Evolutionary conservation across 768 basidiomycete species (phyloP).

Genomic region (Boletales sp.): DNA sequence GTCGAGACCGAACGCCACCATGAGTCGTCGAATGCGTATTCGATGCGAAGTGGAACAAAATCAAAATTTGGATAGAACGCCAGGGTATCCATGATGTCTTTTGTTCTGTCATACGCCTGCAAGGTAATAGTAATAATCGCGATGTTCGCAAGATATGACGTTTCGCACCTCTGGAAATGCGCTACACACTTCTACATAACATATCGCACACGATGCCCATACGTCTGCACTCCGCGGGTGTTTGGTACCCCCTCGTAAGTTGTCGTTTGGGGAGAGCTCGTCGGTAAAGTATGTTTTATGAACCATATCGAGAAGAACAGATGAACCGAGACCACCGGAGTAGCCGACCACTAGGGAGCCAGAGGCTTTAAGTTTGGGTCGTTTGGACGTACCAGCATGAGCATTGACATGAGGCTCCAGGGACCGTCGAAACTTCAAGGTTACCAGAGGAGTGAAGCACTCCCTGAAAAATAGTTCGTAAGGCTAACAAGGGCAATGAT

Average conservation of each 20-base stretch:
- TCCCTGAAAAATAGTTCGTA: conserved; percentile 34
- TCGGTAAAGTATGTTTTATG: conserved; percentile 52
- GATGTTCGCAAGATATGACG: not conserved
- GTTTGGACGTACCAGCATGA: conserved; percentile 50
- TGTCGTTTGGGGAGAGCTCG: conserved; percentile 21
- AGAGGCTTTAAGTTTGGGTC: conserved; percentile 58
- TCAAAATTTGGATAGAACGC: conserved; percentile 48
- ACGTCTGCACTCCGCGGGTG: conserved; percentile 62
- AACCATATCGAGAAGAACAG: conserved; percentile 67
- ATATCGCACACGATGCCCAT: conserved; percentile 60
- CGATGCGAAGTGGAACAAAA: conserved; percentile 61
- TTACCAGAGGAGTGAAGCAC: conserved; percentile 64
- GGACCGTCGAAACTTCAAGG: conserved; percentile 58
- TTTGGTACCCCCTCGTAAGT: conserved; percentile 51
- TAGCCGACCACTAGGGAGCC: conserved; percentile 68
- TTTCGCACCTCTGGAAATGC: conserved; percentile 58
- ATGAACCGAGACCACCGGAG: conserved; percentile 79
- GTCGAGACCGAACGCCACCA: conserved; percentile 62
- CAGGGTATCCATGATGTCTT: conserved; percentile 47
- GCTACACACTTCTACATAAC: conserved; percentile 67
- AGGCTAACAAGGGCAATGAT: not conserved
- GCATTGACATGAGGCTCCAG: conserved; percentile 65
- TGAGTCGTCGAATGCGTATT: conserved; percentile 65
- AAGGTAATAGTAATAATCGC: conserved; percentile 1
- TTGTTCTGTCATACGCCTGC: conserved; percentile 54